Conservation (phyloP, 2,329 filamentous ascomycete species). For the Talaromyces sp. region DNA sequence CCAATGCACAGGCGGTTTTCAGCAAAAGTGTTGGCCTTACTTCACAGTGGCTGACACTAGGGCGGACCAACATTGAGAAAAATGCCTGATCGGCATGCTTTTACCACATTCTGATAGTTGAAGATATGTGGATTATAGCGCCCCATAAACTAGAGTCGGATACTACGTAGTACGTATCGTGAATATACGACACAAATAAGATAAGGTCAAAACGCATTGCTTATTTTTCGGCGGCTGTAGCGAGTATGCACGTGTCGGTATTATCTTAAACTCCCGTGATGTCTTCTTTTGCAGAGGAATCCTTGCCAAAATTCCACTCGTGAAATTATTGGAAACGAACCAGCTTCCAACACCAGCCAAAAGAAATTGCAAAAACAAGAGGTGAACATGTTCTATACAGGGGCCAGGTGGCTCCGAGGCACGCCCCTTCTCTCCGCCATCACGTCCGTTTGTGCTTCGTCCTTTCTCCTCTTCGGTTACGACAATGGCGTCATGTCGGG, state of each 20-base stretch:
- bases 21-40: not conserved
- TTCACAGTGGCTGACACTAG: not conserved
- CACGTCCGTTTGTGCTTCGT: slow-evolving; percentile 17
- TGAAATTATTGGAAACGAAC: not conserved
- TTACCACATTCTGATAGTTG: not conserved
- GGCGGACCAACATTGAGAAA: not conserved
- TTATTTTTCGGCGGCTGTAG: not conserved
- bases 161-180: not conserved
- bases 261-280: not conserved
- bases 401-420: slow-evolving; percentile 15
- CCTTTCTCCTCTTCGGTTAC: slow-evolving; percentile 42
- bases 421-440: slow-evolving; percentile 17
- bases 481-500: slow-evolving; percentile 25
- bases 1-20: not conserved
- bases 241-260: not conserved
- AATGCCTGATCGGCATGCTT: not conserved
- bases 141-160: not conserved
- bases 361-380: not conserved
- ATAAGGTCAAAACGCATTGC: not conserved
- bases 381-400: slow-evolving; percentile 7
- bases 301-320: not conserved
- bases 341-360: not conserved
- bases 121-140: not conserved
- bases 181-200: not conserved
- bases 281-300: not conserved